Conservation (phyloP, 2,329 filamentous ascomycete genomes). For the Talaromyces sp. region DNA sequence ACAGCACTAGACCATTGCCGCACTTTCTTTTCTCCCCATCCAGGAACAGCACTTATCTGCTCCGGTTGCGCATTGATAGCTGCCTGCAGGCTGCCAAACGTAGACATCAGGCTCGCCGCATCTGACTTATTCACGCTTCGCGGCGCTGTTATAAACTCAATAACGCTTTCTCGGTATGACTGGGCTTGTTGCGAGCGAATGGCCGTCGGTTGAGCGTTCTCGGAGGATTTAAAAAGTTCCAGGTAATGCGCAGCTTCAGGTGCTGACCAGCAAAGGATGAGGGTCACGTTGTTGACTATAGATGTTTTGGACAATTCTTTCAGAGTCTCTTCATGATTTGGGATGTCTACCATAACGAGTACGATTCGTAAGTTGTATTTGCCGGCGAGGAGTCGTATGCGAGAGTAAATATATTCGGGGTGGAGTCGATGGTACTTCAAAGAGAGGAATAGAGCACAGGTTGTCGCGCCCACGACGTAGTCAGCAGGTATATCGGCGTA, state of each 20-base stretch:
- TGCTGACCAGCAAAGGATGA: constrained; percentile 91
- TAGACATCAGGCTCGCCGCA: constrained; percentile 81
- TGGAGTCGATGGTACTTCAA: constrained; percentile 97
- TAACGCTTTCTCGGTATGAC: constrained; percentile 78
- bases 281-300: constrained; percentile 84
- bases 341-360: constrained; percentile 89
- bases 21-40: constrained; percentile 95
- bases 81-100: constrained; percentile 83
- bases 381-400: constrained; percentile 78
- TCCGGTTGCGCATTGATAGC: constrained; percentile 86
- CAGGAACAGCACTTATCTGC: constrained; percentile 76
- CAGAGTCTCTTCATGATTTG: constrained; percentile 85
- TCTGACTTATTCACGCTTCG: constrained; percentile 92
- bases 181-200: constrained; percentile 83
- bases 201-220: constrained; percentile 75
- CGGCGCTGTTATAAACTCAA: constrained; percentile 90
- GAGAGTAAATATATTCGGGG: constrained; percentile 95
- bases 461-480: constrained; percentile 81
- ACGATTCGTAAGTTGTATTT: constrained; percentile 85
- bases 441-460: constrained; percentile 87
- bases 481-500: constrained; percentile 96
- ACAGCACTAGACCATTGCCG: constrained; percentile 78
- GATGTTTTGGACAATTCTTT: constrained; percentile 91
- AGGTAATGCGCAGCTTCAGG: constrained; percentile 91
- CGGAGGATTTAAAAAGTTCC: constrained; percentile 91